Evolutionary conservation across 1,284 basidiomycete species (phyloP), one percentile per base, ranked within the genome.

Genomic region (Ganoderma leucocontextum): DNA sequence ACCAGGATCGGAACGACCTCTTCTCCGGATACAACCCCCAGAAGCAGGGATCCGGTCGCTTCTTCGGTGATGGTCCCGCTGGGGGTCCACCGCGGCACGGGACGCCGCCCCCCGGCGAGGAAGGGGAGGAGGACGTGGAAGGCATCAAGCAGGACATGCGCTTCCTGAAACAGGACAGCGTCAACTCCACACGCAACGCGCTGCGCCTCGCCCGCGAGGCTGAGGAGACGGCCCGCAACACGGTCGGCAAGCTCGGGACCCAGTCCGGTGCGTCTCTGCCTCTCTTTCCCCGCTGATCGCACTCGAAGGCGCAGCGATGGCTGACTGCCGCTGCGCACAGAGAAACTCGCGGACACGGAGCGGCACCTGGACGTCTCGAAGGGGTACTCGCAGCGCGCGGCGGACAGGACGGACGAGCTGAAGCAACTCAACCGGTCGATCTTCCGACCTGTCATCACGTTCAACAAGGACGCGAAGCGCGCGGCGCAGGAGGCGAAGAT

Each of bases 81-180:
- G 35, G 66, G 9, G 60, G 63, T 2, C 44, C 35, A 13, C 65
- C 63, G 29, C 72, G 22, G 78, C 75, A 52, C 72, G 81, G 55
- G 82, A 82, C 60, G 78, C 87, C 88, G 53, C 71, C 82, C 47
- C 83, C 85, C 13, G 91, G 91, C 59, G 91, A 95, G 77, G 95
- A 97, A 80, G 94, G 94, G 73, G 97, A 99, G 35, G 97, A 99
- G 75, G 97, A 99, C 77, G 86, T 98, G 6, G 97, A 99, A 82
- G 96, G 93, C 17, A 97, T 99, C 83, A 99, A 98, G 83, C 90
- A 95, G 78, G 91, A 97, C 82, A 96, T 95, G 74, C 88, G 92
- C 65, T 95, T 89, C 77, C 82, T 95, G 73, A 99, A 99, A 83
- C 96, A 98, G 81, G 97, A 99, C 76, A 93, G 91, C 78, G 91